Evolutionary conservation across 2,329 filamentous ascomycete genomes (phyloP), one percentile per base, ranked within the genome.

Genomic region (Stagonosporopsis tanaceti): DNA sequence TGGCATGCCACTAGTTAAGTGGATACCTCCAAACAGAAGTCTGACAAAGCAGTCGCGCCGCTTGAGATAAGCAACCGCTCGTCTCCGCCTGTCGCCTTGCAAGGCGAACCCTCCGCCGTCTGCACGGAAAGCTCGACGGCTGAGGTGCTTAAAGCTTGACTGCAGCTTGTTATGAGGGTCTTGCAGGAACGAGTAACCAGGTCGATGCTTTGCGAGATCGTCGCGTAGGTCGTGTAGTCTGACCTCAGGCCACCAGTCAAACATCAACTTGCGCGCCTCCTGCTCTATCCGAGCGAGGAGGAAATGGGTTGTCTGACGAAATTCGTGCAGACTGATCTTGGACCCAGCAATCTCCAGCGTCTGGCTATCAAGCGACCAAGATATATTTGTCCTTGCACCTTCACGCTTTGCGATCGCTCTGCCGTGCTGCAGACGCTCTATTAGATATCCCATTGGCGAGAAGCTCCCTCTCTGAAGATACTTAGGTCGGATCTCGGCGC

Each of bases 391-490:
- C 30, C 28, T 14, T n/a, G 51, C 41, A 37, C 56, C 42, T 34
- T 59, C 37, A 24, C 57, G 57, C 37, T 41, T 51, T 24, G 57
- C 37, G 47, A 59, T 55, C 4, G 51, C 34, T 37, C 34, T 37
- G n/a, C 34, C 34, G 34, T 37, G 34, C 34, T 37, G 34, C 17
- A 37, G 57, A 17, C 41, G 20, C 39, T 55, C 28, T 28, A 59
- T 59, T 24, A 59, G 47, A 14, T 51, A 59, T 30, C 57, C 28
- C 35, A 27, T 41, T 12, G 37, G 57, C 32, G 51, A 41, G 44
- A 59, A 37, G 24, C 51, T 59, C 20, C 51, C 47, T 44, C 41
- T 34, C 44, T 55, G 37, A 32, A 59, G 46, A 47, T 59, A 55
- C 34, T 55, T 52, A 5, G 47, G 51, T 39, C 24, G 15, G 4